A percentile compares a stretch with the other conserved stretches of the same genome.
phyloP scores from a whole-genome alignment of 1,284 basidiomycete genomes.

The Ceratobasidium sp. region DNA sequence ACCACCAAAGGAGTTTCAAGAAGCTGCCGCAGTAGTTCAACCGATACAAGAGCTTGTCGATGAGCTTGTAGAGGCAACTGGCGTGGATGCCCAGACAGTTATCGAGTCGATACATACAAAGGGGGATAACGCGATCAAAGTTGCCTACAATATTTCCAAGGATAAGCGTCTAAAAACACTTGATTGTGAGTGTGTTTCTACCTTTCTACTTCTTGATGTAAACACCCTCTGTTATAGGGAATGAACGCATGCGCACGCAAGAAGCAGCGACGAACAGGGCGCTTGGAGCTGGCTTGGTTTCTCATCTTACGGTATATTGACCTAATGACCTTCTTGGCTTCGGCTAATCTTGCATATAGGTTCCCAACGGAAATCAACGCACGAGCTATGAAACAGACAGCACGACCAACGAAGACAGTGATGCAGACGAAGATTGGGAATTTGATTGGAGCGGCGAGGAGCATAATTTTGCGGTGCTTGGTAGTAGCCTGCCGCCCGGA shows the following conservation, averaged over 20 bases:
- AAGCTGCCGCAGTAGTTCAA: conserved; percentile 73
- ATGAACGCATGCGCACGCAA: conserved; percentile 28
- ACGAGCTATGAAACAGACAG: conserved; percentile 27
- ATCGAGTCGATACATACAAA: conserved; percentile 84
- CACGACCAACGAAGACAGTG: conserved; percentile 50
- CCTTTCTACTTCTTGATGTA: not conserved
- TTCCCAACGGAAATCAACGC: conserved; percentile 17
- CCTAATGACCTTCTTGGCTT: not conserved
- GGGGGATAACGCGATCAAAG: conserved; percentile 93
- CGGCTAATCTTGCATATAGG: not conserved
- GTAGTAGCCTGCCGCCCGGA: conserved; percentile 77
- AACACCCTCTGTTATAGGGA: not conserved
- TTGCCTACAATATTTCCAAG: conserved; percentile 92
- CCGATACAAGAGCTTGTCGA: conserved; percentile 91
- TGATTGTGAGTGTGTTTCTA: conserved; percentile 54
- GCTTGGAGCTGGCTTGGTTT: not conserved
- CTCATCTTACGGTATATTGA: conserved; percentile 12
- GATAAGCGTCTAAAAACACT: conserved; percentile 87
- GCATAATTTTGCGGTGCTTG: conserved; percentile 79
- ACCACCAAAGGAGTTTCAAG: conserved; percentile 3
- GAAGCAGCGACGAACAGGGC: conserved; percentile 15
- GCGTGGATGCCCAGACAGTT: conserved; percentile 82
- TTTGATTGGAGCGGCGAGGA: conserved; percentile 53
- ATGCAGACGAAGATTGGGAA: conserved; percentile 68
- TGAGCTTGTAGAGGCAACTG: conserved; percentile 80